These are phyloP conservation scores for Prototheca cutis DNA, from an alignment of 163 green algal species.

Conservation along the genomic window DNA sequence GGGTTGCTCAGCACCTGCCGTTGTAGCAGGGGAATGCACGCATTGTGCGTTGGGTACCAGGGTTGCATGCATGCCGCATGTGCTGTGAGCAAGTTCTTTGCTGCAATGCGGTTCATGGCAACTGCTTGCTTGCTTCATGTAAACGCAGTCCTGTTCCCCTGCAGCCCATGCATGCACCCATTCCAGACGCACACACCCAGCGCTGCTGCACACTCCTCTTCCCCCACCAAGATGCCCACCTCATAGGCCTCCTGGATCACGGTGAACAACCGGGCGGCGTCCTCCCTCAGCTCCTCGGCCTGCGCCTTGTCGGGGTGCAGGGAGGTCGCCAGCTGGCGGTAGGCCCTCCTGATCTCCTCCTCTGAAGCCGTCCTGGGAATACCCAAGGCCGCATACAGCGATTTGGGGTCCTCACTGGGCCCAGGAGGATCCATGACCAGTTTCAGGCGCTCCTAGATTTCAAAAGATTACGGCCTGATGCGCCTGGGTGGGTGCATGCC, in stretches of 20 bases:
- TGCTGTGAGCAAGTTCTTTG: no score
- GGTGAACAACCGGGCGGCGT: constrained; percentile 52
- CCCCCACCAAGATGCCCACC: constrained; percentile 30
- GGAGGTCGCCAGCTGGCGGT: constrained; percentile 45
- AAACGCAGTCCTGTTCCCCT: no score
- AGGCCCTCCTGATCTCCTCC: constrained; percentile 50
- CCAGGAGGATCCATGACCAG: neutral
- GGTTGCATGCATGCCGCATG: no score
- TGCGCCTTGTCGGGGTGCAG: constrained; percentile 71
- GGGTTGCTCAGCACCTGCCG: constrained; percentile 46
- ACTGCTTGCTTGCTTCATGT: no score
- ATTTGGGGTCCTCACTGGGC: neutral
- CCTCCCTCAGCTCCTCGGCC: constrained; percentile 34
- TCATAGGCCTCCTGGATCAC: constrained; percentile 66
- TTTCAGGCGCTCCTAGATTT: neutral
- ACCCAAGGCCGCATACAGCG: constrained; percentile 54
- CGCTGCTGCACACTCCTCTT: no score
- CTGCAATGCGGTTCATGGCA: no score
- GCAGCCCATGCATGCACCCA: no score
- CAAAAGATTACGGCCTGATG: neutral
- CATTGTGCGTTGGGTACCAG: no score
- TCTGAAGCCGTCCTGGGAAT: constrained; percentile 44
- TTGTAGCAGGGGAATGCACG: no score
- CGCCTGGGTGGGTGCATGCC: no score
- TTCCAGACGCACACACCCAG: no score